phyloP scores from a whole-genome alignment of 2,329 filamentous ascomycete genomes.

The Gremmenia infestans region DNA sequence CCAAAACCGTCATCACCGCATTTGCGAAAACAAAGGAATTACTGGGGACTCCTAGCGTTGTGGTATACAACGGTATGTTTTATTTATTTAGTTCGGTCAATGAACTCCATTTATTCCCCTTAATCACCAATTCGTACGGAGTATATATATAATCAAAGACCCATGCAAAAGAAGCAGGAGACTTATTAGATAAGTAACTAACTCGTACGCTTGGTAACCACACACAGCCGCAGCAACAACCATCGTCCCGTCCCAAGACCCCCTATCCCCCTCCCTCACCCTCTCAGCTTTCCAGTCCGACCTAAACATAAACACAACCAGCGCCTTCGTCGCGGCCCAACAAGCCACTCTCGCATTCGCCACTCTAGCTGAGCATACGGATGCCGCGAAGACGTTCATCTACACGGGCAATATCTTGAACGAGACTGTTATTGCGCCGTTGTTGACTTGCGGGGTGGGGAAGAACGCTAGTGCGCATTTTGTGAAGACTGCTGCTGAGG shows the following conservation, averaged over 20 bases:
- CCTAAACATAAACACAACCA: constrained; percentile 36
- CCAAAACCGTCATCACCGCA: constrained; percentile 29
- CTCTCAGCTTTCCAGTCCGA: constrained; percentile 28
- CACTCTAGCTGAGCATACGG: constrained; percentile 16
- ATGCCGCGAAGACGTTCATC: constrained; percentile 38
- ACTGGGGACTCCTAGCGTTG: constrained; percentile 35
- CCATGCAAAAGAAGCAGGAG: too few species aligned
- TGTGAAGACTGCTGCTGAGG: constrained; percentile 31
- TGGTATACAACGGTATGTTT: constrained; percentile 37
- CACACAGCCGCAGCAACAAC: neutral
- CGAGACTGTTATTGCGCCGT: constrained; percentile 23
- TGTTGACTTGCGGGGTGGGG: constrained; percentile 36
- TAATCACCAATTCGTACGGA: too few species aligned
- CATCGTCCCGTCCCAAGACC: neutral
- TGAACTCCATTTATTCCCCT: too few species aligned
- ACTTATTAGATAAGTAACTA: neutral
- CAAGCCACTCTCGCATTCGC: constrained; percentile 33
- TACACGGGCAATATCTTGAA: constrained; percentile 42
- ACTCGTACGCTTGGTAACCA: constrained; percentile 10
- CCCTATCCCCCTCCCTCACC: constrained; percentile 31
- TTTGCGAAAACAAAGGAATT: constrained; percentile 35
- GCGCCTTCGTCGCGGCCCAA: constrained; percentile 37
- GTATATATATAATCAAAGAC: too few species aligned
- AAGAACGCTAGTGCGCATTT: constrained; percentile 35
- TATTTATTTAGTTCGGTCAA: neutral